Evolutionary conservation across 371 early-diverging fungal genomes (phyloP).

Genomic region (Mortierella sp.): DNA sequence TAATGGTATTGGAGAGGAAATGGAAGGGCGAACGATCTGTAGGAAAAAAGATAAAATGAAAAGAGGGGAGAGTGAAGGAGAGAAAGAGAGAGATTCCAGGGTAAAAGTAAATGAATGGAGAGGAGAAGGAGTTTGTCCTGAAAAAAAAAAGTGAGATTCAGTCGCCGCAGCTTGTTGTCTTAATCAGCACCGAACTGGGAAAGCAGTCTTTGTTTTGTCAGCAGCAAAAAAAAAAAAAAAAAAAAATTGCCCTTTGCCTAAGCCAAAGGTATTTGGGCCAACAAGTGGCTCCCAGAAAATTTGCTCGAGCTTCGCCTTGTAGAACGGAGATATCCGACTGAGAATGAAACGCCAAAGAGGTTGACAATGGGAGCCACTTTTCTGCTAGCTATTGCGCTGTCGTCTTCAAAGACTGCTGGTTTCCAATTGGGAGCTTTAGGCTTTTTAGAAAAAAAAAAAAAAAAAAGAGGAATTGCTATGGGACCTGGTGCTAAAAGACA

Average conservation of each 20-base stretch:
- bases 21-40: neutral
- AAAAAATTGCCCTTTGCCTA: neutral
- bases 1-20: neutral
- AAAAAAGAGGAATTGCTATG: too few species aligned
- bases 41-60: neutral
- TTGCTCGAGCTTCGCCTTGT: too few species aligned
- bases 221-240: conserved; percentile 3
- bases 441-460: too few species aligned
- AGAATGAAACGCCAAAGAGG: too few species aligned
- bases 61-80: conserved; percentile 1
- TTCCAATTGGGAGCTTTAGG: too few species aligned
- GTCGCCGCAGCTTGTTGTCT: neutral
- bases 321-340: too few species aligned
- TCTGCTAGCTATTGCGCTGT: too few species aligned
- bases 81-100: neutral
- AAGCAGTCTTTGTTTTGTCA: conserved; percentile 1
- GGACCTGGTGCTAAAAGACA: too few species aligned
- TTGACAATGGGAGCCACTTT: too few species aligned
- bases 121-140: neutral
- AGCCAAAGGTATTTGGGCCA: too few species aligned
- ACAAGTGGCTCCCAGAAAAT: too few species aligned
- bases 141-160: neutral
- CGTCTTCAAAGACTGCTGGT: too few species aligned
- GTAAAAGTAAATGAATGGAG: neutral
- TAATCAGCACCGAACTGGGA: conserved; percentile 5